Evolutionary conservation across 345 rosid species (phyloP).

Genomic region (Excoecaria cochinchinensis): DNA sequence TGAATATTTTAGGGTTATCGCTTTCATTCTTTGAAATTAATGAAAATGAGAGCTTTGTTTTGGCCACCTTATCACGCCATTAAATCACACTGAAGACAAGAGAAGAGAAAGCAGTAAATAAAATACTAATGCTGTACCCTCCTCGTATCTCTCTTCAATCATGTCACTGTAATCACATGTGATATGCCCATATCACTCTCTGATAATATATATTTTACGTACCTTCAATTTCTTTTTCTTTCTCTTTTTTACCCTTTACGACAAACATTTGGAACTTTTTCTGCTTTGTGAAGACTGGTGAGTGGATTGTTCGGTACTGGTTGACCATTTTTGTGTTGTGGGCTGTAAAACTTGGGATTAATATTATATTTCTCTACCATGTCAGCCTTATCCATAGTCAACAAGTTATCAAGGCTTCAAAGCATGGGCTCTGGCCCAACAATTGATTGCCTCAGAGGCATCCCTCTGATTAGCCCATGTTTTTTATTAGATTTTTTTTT

Average conservation of each 20-base stretch:
- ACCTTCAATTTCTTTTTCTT: not conserved
- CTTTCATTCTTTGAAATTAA: constrained; percentile 16
- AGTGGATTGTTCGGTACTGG: too few relatives aligned
- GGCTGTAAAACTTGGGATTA: too few relatives aligned
- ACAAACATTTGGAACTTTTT: not conserved
- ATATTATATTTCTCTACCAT: too few relatives aligned
- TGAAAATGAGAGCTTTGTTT: constrained; percentile 2
- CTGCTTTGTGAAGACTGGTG: not conserved
- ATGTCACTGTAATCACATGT: constrained; percentile 18
- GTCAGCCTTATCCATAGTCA: too few relatives aligned
- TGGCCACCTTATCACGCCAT: constrained; percentile 38
- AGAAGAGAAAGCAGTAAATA: not conserved
- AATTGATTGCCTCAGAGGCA: not conserved
- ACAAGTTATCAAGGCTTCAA: too few relatives aligned
- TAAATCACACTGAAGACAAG: not conserved
- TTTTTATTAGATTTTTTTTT: too few relatives aligned
- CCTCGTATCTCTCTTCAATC: constrained; percentile 20
- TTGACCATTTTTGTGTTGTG: too few relatives aligned
- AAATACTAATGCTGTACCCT: not conserved
- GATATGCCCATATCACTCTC: constrained; percentile 13
- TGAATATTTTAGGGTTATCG: constrained; percentile 19
- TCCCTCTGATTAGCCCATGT: too few relatives aligned
- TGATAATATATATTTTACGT: not conserved
- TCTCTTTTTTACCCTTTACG: not conserved
- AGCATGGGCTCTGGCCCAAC: not conserved